These are phyloP conservation scores for Nothophytophthora sp. DNA, from an alignment of 352 stramenopile genomes.

Conservation along the genomic window DNA sequence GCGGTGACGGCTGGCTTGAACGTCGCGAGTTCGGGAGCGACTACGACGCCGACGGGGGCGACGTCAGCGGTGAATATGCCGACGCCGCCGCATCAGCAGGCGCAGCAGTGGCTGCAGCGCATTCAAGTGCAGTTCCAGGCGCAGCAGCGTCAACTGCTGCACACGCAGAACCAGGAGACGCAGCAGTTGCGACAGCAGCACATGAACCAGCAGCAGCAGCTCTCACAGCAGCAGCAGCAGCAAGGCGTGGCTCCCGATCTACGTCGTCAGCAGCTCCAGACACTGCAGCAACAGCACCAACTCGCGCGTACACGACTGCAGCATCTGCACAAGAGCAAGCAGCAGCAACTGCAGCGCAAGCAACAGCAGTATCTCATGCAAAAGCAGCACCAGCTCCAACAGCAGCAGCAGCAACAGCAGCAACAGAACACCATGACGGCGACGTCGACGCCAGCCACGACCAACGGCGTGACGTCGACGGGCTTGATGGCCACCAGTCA, in stretches of 20 bases:
- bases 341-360: slow-evolving; percentile 79
- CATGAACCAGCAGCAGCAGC: slow-evolving; percentile 73
- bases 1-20: slow-evolving; percentile 28
- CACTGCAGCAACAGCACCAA: slow-evolving; percentile 77
- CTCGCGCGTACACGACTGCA: slow-evolving; percentile 64
- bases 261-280: slow-evolving; percentile 68
- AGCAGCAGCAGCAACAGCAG: slow-evolving; percentile 58
- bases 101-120: slow-evolving; percentile 80
- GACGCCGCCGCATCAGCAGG: slow-evolving; percentile 60
- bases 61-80: slow-evolving; percentile 27
- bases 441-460: slow-evolving; percentile 20
- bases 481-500: slow-evolving; percentile 35
- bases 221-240: slow-evolving; percentile 71
- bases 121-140: slow-evolving; percentile 84
- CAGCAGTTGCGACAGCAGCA: slow-evolving; percentile 78
- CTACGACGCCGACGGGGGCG: slow-evolving; percentile 21
- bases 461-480: slow-evolving; percentile 18
- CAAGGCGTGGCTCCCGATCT: slow-evolving; percentile 59
- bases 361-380: slow-evolving; percentile 81
- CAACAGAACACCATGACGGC: slow-evolving; percentile 36
- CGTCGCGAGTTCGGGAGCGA: slow-evolving; percentile 18
- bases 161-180: slow-evolving; percentile 79
- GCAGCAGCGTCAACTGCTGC: slow-evolving; percentile 70
- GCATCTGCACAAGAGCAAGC: slow-evolving; percentile 79
- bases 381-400: slow-evolving; percentile 74